Conservation (phyloP, 2,329 filamentous ascomycete genomes). For the Ophiostoma montium region DNA sequence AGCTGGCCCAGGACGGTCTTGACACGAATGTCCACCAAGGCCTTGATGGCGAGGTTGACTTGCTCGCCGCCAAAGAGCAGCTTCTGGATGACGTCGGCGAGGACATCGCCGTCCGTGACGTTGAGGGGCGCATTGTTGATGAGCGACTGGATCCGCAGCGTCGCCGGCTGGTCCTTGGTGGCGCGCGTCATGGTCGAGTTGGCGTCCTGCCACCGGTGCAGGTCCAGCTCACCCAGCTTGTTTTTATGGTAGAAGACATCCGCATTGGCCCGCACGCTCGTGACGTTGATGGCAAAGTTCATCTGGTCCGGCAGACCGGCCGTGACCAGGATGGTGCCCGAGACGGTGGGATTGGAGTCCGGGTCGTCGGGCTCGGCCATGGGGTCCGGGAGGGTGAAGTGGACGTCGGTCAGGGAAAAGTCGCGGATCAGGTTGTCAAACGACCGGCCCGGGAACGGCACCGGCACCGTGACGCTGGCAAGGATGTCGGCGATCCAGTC, state of each 20-base stretch:
- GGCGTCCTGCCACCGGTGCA: slow-evolving; percentile 71
- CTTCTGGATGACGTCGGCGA: slow-evolving; percentile 67
- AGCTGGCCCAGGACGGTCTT: slow-evolving; percentile 70
- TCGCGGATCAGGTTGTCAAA: slow-evolving; percentile 77
- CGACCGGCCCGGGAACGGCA: slow-evolving; percentile 69
- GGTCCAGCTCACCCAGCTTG: slow-evolving; percentile 67
- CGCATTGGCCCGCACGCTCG: slow-evolving; percentile 59
- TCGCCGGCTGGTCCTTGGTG: slow-evolving; percentile 40
- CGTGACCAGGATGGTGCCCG: slow-evolving; percentile 67
- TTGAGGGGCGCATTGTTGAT: slow-evolving; percentile 69
- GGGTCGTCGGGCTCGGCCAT: slow-evolving; percentile 62
- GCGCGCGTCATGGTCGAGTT: slow-evolving; percentile 59
- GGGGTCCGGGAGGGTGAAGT: slow-evolving; percentile 73
- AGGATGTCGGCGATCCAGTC: slow-evolving; percentile 72
- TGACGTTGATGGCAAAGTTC: slow-evolving; percentile 71
- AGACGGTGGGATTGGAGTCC: slow-evolving; percentile 62
- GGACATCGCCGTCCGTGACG: slow-evolving; percentile 66
- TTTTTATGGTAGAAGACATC: slow-evolving; percentile 66
- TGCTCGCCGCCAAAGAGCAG: slow-evolving; percentile 60
- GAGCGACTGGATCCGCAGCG: slow-evolving; percentile 59
- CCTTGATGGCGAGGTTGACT: slow-evolving; percentile 60
- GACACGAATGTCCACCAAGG: slow-evolving; percentile 70
- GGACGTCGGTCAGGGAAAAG: slow-evolving; percentile 72
- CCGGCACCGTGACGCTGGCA: slow-evolving; percentile 65
- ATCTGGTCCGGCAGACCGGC: slow-evolving; percentile 72